These are phyloP conservation scores for Solioccasus polychromus DNA, from an alignment of 768 basidiomycete species.

Conservation along the genomic window DNA sequence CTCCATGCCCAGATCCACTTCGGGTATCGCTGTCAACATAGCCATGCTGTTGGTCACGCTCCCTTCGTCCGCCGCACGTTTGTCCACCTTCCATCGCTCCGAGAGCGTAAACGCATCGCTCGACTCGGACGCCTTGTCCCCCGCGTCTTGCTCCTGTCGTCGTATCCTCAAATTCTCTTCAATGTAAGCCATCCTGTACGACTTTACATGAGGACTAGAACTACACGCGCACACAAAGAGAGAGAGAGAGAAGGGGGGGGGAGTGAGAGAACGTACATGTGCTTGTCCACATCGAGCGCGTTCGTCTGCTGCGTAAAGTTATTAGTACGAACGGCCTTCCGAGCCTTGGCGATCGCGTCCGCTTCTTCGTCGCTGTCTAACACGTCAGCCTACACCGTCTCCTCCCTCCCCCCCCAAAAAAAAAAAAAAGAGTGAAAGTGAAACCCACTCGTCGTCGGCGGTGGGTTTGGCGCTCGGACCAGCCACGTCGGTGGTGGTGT, in stretches of 20 bases:
- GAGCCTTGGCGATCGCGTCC: constrained; percentile 66
- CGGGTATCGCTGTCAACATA: constrained; percentile 97
- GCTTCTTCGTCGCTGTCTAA: constrained; percentile 48
- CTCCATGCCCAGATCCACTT: constrained; percentile 99
- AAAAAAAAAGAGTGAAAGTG: neutral
- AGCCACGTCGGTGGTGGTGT: constrained; percentile 44
- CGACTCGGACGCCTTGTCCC: constrained; percentile 41
- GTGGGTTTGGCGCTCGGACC: neutral
- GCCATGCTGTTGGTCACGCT: constrained; percentile 90
- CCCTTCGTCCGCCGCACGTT: constrained; percentile 72
- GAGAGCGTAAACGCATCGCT: constrained; percentile 79
- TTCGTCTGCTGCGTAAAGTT: constrained; percentile 99
- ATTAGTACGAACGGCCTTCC: constrained; percentile 74
- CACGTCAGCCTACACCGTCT: too few species aligned
- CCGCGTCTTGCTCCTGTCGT: constrained; percentile 50
- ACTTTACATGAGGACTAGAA: neutral
- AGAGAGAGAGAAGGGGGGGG: neutral
- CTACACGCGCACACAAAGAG: neutral
- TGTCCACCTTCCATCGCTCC: constrained; percentile 60
- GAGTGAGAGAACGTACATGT: constrained; percentile 87
- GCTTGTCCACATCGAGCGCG: constrained; percentile 93
- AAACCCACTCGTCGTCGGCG: neutral
- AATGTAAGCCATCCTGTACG: constrained; percentile 92
- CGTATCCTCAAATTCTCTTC: constrained; percentile 87
- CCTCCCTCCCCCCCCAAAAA: neutral